These are phyloP conservation scores for Cladobotryum mycophilum DNA, from an alignment of 2,329 filamentous ascomycete species.

Conservation along the genomic window DNA sequence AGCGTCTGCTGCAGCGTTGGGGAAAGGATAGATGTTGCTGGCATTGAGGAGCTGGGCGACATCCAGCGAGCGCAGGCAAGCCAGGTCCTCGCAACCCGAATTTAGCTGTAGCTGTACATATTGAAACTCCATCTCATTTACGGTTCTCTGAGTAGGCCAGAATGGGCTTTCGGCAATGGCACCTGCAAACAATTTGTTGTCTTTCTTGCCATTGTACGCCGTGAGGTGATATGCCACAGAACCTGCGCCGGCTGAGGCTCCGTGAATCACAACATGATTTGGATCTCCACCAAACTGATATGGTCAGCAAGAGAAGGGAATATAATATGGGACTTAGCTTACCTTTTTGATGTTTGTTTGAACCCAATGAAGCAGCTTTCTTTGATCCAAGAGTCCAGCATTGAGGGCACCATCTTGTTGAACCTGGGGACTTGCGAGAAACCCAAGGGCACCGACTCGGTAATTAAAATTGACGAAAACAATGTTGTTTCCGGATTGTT, in stretches of 20 bases:
- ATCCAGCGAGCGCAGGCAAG: constrained; percentile 14
- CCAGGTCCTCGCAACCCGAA: constrained; percentile 29
- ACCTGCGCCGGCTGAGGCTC: constrained; percentile 55
- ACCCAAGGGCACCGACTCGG: constrained; percentile 56
- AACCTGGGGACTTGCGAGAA: constrained; percentile 52
- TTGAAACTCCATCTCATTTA: constrained; percentile 42
- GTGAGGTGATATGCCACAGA: constrained; percentile 50
- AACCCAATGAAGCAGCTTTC: constrained; percentile 55
- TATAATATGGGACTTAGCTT: neutral
- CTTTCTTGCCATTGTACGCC: constrained; percentile 36
- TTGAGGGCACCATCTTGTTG: constrained; percentile 53
- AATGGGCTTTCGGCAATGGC: constrained; percentile 43
- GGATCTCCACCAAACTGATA: constrained; percentile 52
- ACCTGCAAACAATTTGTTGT: constrained; percentile 40
- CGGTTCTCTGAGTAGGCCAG: constrained; percentile 41
- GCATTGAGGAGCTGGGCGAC: constrained; percentile 38
- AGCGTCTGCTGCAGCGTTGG: constrained; percentile 23
- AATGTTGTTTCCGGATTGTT: constrained; percentile 38
- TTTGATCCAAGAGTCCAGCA: constrained; percentile 57
- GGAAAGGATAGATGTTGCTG: constrained; percentile 32
- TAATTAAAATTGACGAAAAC: constrained; percentile 58
- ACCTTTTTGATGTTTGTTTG: constrained; percentile 49
- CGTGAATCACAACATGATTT: constrained; percentile 52
- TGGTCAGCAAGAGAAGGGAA: neutral
- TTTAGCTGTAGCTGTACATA: constrained; percentile 33